A percentile compares a stretch with the other conserved stretches of the same genome.
These are phyloP conservation scores for Candida ulmi DNA, from an alignment of 805 yeast species.

Conservation along the genomic window DNA sequence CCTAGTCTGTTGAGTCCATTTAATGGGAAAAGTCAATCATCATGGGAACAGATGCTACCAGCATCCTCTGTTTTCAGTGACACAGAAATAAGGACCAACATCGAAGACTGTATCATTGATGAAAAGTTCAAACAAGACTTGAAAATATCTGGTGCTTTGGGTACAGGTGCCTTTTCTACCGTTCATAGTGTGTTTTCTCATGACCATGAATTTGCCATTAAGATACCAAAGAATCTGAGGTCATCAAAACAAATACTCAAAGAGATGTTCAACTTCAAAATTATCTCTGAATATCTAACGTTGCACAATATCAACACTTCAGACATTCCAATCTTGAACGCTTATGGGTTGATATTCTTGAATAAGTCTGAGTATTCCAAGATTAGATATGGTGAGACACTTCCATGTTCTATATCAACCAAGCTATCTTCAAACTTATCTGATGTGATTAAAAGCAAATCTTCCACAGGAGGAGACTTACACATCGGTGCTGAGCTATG, in stretches of 20 bases:
- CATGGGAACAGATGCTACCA: background rate
- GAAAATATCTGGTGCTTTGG: slow-evolving; percentile 3
- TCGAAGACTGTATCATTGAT: slow-evolving; percentile 9
- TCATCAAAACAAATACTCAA: slow-evolving; percentile 11
- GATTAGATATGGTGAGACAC: slow-evolving; percentile 9
- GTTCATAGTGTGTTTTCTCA: slow-evolving; percentile 8
- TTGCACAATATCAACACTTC: slow-evolving; percentile 2
- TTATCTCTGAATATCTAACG: slow-evolving; percentile 8
- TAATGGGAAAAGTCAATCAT: no score
- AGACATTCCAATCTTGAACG: slow-evolving; percentile 14
- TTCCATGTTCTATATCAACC: slow-evolving; percentile 16
- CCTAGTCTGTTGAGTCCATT: no score
- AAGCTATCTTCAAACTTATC: slow-evolving; percentile 17
- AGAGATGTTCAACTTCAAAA: slow-evolving; percentile 16
- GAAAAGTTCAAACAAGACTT: slow-evolving; percentile 3
- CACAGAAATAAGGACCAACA: background rate
- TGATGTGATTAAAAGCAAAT: slow-evolving; percentile 13
- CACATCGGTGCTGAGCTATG: slow-evolving; percentile 23
- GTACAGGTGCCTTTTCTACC: slow-evolving; percentile 17
- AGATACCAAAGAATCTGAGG: slow-evolving; percentile 13
- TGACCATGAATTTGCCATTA: slow-evolving; percentile 10
- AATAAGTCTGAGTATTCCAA: slow-evolving; percentile 8
- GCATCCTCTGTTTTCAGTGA: background rate
- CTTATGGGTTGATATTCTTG: slow-evolving; percentile 14
- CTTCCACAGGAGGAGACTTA: slow-evolving; percentile 4